phyloP scores from a whole-genome alignment of 768 basidiomycete genomes.

The Collybia mongolica region DNA sequence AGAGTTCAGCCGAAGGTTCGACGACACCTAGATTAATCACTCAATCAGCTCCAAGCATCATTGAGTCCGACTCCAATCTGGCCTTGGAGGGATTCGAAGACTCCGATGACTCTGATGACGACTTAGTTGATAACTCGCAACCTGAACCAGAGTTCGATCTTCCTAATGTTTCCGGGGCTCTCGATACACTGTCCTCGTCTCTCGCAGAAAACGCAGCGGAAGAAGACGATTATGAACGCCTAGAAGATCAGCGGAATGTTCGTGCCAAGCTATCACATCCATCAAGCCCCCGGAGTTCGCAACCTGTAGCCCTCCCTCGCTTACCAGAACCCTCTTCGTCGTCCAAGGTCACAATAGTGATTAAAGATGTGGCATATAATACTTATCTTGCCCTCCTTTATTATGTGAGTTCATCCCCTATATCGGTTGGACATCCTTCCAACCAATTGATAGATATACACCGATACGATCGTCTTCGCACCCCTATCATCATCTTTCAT shows the following conservation, averaged over 20 bases:
- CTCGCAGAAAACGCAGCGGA: constrained; percentile 8
- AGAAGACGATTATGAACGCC: constrained; percentile 22
- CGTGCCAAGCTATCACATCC: constrained; percentile 19
- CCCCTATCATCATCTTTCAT: constrained; percentile 75
- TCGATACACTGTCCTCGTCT: constrained; percentile 6
- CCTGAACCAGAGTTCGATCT: constrained; percentile 23
- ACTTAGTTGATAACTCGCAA: constrained; percentile 12
- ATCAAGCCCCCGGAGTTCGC: constrained; percentile 18
- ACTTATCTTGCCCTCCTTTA: constrained; percentile 57
- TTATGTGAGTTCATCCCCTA: constrained; percentile 51
- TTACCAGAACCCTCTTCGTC: constrained; percentile 1
- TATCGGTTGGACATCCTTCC: background rate
- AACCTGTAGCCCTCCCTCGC: background rate
- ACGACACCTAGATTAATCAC: constrained; percentile 20
- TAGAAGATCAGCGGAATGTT: constrained; percentile 18
- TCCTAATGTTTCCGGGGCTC: constrained; percentile 5
- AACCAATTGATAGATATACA: constrained; percentile 63
- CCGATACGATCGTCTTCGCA: constrained; percentile 80
- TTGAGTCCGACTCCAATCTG: constrained; percentile 24
- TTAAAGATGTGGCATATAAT: constrained; percentile 48
- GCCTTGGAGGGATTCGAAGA: constrained; percentile 52
- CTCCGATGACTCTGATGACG: constrained; percentile 39
- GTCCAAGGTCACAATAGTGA: constrained; percentile 33
- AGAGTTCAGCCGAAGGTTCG: constrained; percentile 37
- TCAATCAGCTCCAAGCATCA: constrained; percentile 15